Conservation (phyloP, 1,284 basidiomycete genomes). For the Meira nashicola region DNA sequence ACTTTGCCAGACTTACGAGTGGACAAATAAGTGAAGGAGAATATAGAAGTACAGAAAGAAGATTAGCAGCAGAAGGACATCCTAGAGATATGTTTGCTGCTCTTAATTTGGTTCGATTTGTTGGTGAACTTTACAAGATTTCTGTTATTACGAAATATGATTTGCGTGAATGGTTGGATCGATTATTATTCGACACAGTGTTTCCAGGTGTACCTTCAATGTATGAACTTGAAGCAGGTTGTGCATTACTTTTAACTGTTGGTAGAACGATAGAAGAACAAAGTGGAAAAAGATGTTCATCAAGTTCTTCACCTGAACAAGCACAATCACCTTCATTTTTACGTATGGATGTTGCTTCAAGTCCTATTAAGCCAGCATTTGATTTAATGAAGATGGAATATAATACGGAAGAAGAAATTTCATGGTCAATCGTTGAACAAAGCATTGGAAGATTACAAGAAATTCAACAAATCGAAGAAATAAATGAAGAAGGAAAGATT, state of each 20-base stretch:
- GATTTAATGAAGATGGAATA: neutral
- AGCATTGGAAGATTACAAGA: slow-evolving; percentile 4
- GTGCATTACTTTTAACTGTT: slow-evolving; percentile 32
- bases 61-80: slow-evolving; percentile 11
- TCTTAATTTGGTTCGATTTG: slow-evolving; percentile 13
- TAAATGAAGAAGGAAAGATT: neutral
- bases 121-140: slow-evolving; percentile 21
- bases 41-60: slow-evolving; percentile 12
- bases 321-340: neutral
- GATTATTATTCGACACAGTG: slow-evolving; percentile 34
- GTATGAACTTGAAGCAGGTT: slow-evolving; percentile 41
- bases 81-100: slow-evolving; percentile 13
- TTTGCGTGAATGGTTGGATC: slow-evolving; percentile 30
- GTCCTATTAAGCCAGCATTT: neutral
- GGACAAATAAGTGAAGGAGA: slow-evolving; percentile 16
- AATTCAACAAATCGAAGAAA: slow-evolving; percentile 5
- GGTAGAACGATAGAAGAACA: slow-evolving; percentile 25
- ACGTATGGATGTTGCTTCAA: neutral
- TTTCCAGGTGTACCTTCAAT: slow-evolving; percentile 32
- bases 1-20: slow-evolving; percentile 6
- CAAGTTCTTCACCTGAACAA: neutral
- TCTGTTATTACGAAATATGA: neutral
- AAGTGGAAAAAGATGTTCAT: neutral
- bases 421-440: neutral
- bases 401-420: neutral